Evolutionary conservation across 371 early-diverging fungal genomes (phyloP).

Genomic region (Saksenaea vasiformis): DNA sequence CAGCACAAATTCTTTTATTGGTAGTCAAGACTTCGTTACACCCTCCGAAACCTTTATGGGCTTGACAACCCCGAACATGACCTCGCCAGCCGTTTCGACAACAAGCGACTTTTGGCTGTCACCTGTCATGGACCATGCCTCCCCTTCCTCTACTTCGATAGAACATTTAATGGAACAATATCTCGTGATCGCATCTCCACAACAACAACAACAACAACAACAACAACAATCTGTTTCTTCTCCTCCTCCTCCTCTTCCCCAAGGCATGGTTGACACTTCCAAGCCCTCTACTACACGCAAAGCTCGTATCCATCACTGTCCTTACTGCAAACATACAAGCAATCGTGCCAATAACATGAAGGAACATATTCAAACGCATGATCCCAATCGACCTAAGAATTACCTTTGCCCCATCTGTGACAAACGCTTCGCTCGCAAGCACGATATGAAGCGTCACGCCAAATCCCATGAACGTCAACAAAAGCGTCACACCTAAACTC

Average conservation of each 20-base stretch:
- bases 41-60: background rate
- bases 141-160: background rate
- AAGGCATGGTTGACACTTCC: conserved; percentile 22
- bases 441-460: conserved; percentile 63
- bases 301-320: conserved; percentile 20
- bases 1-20: background rate
- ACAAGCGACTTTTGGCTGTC: conserved; percentile 5
- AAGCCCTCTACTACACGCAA: background rate
- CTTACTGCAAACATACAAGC: conserved; percentile 23
- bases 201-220: conserved; percentile 16
- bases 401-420: conserved; percentile 41
- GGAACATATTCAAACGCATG: conserved; percentile 32
- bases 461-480: conserved; percentile 21
- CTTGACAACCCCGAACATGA: background rate
- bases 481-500: background rate
- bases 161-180: conserved; percentile 2
- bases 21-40: conserved; percentile 8
- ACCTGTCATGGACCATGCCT: background rate
- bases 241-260: conserved; percentile 1
- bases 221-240: background rate
- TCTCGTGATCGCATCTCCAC: conserved; percentile 39
- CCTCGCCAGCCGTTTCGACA: background rate
- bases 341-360: conserved; percentile 36
- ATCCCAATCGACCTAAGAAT: conserved; percentile 33
- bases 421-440: conserved; percentile 62